phyloP scores from a whole-genome alignment of 768 basidiomycete species.

The Chlorophyllum brunneum region DNA sequence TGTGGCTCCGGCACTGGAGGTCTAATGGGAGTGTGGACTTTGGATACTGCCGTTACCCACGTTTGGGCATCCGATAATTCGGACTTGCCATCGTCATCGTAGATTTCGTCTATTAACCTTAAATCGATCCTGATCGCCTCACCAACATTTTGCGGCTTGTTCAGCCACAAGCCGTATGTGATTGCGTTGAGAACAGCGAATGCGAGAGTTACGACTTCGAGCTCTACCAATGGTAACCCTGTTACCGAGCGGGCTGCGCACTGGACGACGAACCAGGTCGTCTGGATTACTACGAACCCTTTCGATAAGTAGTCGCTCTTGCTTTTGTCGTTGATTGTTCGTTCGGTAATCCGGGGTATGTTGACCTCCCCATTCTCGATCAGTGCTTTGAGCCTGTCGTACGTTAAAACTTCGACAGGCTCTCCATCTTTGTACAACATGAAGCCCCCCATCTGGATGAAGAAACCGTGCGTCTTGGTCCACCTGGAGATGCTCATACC shows the following conservation, averaged over 20 bases:
- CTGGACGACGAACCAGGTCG: conserved; percentile 19
- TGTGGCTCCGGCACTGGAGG: background rate
- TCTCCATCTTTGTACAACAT: conserved; percentile 7
- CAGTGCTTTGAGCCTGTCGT: background rate
- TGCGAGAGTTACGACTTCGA: background rate
- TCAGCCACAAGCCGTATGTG: conserved; percentile 1
- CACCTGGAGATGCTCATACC: background rate
- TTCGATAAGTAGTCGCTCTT: conserved; percentile 23
- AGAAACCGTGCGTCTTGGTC: conserved; percentile 17
- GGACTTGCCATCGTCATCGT: background rate
- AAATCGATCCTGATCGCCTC: background rate
- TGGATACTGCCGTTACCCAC: background rate
- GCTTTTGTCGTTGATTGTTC: conserved; percentile 22
- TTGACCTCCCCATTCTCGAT: background rate
- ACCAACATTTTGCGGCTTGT: conserved; percentile 2
- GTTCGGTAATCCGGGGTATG: conserved; percentile 12
- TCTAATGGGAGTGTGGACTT: background rate
- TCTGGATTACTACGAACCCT: conserved; percentile 19
- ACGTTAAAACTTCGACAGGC: conserved; percentile 6
- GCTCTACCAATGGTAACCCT: background rate
- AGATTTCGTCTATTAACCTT: background rate
- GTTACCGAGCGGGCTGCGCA: background rate
- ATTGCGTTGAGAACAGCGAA: background rate
- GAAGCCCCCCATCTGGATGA: conserved; percentile 14
- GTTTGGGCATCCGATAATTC: no score